phyloP scores from a whole-genome alignment of 352 stramenopile species.

The Pseudoperonospora humuli region DNA sequence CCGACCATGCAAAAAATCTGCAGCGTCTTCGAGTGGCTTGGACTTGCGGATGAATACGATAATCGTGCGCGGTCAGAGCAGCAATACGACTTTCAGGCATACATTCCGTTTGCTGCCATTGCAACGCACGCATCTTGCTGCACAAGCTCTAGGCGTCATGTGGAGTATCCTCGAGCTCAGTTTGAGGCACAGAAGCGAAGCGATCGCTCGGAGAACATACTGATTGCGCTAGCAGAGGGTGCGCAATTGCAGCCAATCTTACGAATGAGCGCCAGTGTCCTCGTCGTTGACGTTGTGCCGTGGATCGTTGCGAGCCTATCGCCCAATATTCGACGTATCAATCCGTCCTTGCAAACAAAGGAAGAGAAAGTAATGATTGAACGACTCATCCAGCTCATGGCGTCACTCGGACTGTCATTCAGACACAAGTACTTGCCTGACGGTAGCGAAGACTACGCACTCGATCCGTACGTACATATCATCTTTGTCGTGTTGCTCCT shows the following conservation, averaged over 20 bases:
- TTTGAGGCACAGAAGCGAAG: constrained; percentile 48
- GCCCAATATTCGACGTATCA: constrained; percentile 52
- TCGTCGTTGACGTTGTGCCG: constrained; percentile 70
- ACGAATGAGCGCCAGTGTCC: constrained; percentile 43
- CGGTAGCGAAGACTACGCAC: constrained; percentile 57
- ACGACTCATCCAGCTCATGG: constrained; percentile 69
- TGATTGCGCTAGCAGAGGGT: constrained; percentile 54
- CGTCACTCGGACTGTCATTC: constrained; percentile 71
- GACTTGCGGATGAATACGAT: constrained; percentile 68
- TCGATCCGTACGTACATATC: constrained; percentile 60
- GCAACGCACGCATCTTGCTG: constrained; percentile 64
- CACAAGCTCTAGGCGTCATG: constrained; percentile 56
- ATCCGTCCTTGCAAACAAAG: constrained; percentile 44
- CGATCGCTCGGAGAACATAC: constrained; percentile 60
- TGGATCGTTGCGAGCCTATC: constrained; percentile 62
- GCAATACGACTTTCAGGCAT: constrained; percentile 61
- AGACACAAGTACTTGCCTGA: constrained; percentile 56
- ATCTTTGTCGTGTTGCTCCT: background rate
- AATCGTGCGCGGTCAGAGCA: constrained; percentile 48
- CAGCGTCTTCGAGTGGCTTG: constrained; percentile 78
- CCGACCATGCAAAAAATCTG: constrained; percentile 82
- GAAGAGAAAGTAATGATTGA: constrained; percentile 63
- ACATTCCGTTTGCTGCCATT: constrained; percentile 65
- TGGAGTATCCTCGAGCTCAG: constrained; percentile 63
- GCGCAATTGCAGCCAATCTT: constrained; percentile 51